Conservation (phyloP, 495 filamentous ascomycete species). For the Aspergillus olivimuriae region DNA sequence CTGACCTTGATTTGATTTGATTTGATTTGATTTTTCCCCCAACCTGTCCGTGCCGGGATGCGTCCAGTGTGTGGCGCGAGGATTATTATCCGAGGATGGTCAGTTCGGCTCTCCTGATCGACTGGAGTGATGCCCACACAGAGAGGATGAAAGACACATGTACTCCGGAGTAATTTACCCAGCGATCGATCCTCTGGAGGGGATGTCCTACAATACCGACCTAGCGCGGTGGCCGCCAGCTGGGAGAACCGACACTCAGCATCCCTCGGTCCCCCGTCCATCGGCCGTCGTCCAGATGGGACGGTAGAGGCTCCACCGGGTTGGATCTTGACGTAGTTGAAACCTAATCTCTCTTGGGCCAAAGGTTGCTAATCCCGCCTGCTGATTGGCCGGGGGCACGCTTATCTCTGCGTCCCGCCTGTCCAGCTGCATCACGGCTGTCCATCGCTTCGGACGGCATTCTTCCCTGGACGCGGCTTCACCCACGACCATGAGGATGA, state of each 20-base stretch:
- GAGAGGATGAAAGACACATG: neutral
- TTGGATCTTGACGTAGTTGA: constrained; percentile 38
- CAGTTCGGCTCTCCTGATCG: too few relatives aligned
- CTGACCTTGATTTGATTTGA: too few relatives aligned
- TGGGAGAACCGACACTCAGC: too few relatives aligned
- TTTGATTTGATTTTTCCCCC: too few relatives aligned
- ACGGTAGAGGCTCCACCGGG: constrained; percentile 16
- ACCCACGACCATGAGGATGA: too few relatives aligned
- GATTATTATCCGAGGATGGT: constrained; percentile 5
- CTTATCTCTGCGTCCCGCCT: constrained; percentile 31
- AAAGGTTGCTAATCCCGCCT: constrained; percentile 25
- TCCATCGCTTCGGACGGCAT: neutral
- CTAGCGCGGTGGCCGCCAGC: too few relatives aligned
- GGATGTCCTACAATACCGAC: too few relatives aligned
- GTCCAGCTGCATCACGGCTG: neutral
- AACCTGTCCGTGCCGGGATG: too few relatives aligned
- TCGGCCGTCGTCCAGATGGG: too few relatives aligned
- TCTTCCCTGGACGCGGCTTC: too few relatives aligned
- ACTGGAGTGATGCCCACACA: neutral
- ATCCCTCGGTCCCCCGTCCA: neutral
- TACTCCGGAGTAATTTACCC: neutral
- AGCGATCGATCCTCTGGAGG: too few relatives aligned
- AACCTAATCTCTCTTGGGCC: constrained; percentile 34
- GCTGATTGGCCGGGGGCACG: constrained; percentile 27
- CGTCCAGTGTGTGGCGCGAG: too few relatives aligned